Conservation (phyloP, 352 stramenopile species). For the Globisporangium echinulatum region DNA sequence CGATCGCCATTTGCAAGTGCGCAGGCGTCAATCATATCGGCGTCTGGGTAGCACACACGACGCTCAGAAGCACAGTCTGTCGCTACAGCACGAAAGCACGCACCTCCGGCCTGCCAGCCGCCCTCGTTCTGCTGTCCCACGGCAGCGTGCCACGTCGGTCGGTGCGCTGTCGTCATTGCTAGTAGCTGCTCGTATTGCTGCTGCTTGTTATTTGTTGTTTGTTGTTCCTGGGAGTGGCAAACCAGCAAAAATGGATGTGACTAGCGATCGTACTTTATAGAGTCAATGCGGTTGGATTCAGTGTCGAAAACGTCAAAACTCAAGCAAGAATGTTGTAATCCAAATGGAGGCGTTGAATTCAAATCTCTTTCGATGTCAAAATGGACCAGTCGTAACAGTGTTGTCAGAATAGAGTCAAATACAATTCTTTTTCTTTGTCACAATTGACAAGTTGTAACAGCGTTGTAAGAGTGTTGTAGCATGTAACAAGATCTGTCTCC, state of each 20-base stretch:
- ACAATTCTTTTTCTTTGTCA: too few species aligned
- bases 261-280: background rate
- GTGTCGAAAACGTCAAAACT: too few species aligned
- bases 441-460: too few species aligned
- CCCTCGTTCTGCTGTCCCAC: constrained; percentile 84
- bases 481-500: too few species aligned
- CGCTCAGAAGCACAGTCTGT: too few species aligned
- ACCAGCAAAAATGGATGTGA: background rate
- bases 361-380: too few species aligned
- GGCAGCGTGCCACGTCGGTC: constrained; percentile 80
- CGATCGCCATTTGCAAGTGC: background rate
- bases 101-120: constrained; percentile 77
- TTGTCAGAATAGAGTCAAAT: too few species aligned
- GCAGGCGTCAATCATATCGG: background rate
- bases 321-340: background rate
- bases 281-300: too few species aligned
- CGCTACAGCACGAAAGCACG: background rate
- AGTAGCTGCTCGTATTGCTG: constrained; percentile 20
- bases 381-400: too few species aligned
- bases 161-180: constrained; percentile 80
- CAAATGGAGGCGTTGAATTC: too few species aligned
- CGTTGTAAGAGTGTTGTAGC: too few species aligned
- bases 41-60: too few species aligned
- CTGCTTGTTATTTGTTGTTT: background rate
- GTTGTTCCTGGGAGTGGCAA: background rate